phyloP scores from a whole-genome alignment of 306 rosid genomes.

The Vachellia collinsii region DNA sequence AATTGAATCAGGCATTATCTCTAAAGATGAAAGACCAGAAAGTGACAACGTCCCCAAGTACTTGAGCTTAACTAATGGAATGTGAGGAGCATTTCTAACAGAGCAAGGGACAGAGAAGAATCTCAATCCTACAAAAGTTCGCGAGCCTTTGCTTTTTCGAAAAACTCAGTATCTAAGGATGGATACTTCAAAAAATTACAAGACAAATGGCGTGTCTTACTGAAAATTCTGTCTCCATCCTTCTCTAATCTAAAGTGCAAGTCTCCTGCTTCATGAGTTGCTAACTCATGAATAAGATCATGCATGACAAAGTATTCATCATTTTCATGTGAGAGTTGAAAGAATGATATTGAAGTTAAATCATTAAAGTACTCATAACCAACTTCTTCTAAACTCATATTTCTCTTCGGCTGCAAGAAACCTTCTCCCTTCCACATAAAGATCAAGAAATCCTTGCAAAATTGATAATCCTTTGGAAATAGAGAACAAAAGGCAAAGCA shows the following conservation, averaged over 20 bases:
- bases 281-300: too few species aligned
- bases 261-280: background rate
- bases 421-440: background rate
- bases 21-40: fast-evolving
- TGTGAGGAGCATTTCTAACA: background rate
- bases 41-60: slow-evolving; percentile 14
- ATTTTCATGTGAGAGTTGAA: background rate
- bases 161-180: background rate
- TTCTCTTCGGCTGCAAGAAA: background rate
- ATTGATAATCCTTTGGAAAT: background rate
- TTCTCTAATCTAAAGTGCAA: slow-evolving; percentile 2
- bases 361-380: background rate
- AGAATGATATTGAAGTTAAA: background rate
- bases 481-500: slow-evolving; percentile 13
- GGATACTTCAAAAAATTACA: background rate
- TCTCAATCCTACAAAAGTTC: slow-evolving; percentile 14
- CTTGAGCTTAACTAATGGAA: background rate
- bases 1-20: background rate
- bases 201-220: slow-evolving; percentile 12
- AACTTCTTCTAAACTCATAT: background rate
- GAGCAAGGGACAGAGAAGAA: background rate
- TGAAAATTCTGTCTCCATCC: background rate
- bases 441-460: background rate
- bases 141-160: background rate
- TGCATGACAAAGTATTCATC: slow-evolving; percentile 5